phyloP scores from a whole-genome alignment of 2,329 filamentous ascomycete species.

The Clarireedia monteithiana region DNA sequence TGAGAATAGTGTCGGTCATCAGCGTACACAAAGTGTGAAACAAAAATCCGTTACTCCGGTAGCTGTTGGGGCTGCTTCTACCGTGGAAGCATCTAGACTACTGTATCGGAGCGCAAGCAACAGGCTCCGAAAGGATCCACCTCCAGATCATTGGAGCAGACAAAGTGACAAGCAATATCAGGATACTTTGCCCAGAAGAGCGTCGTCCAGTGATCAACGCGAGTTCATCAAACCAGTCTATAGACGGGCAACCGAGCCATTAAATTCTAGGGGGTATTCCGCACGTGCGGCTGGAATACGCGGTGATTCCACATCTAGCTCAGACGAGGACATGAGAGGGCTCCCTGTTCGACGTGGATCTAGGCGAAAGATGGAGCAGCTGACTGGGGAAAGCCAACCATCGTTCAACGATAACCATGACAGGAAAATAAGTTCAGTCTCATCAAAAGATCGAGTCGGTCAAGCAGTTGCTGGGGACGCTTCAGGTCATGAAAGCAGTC shows the following conservation, averaged over 20 bases:
- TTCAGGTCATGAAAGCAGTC: background rate
- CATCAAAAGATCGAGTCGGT: constrained; percentile 20
- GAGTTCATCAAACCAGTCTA: background rate
- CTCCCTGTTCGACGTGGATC: constrained; percentile 22
- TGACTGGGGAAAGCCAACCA: constrained; percentile 20
- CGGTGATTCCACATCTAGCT: background rate
- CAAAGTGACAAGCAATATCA: constrained; percentile 32
- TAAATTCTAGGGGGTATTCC: background rate
- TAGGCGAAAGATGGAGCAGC: constrained; percentile 24
- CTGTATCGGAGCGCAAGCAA: constrained; percentile 45
- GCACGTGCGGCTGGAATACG: background rate
- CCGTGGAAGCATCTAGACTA: constrained; percentile 26
- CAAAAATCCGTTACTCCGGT: constrained; percentile 41
- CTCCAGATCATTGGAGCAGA: constrained; percentile 41
- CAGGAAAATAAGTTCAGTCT: constrained; percentile 14
- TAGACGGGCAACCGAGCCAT: background rate
- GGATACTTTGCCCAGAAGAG: constrained; percentile 19
- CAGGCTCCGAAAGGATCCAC: constrained; percentile 50
- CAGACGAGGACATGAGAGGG: constrained; percentile 4
- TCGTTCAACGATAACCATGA: constrained; percentile 7
- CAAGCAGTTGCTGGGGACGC: constrained; percentile 11
- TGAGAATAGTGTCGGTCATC: constrained; percentile 18
- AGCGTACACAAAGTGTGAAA: constrained; percentile 53
- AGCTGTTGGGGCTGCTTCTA: constrained; percentile 12
- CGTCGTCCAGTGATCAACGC: background rate